Percentiles rank a stretch among this genome's conserved stretches.
Evolutionary conservation across 345 rosid species (phyloP).

Genomic region (Sisymbrium irio): DNA sequence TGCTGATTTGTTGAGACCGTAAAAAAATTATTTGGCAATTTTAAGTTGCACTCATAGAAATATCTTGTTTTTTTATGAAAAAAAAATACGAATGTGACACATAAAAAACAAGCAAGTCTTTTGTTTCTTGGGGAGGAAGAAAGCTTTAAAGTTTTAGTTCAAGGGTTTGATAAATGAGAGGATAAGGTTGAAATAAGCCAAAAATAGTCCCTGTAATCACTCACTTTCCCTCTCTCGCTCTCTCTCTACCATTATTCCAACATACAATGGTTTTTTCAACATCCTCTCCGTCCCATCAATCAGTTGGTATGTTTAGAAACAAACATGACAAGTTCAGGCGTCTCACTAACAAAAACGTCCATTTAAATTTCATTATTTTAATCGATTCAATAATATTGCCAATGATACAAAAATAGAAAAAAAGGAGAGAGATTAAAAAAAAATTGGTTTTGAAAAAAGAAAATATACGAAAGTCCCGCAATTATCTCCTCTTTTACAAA

Average conservation of each 20-base stretch:
- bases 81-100: not conserved
- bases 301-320: conserved; percentile 4
- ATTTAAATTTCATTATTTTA: not conserved
- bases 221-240: conserved; percentile 5
- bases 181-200: not conserved
- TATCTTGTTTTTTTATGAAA: not conserved
- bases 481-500: conserved; percentile 12
- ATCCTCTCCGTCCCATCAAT: not conserved
- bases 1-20: not conserved
- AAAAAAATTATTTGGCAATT: not conserved
- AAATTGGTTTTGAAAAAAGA: not conserved
- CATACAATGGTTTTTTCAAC: not conserved
- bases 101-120: too few species aligned
- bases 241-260: not conserved
- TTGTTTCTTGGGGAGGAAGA: conserved; percentile 19
- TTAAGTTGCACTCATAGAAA: too few species aligned
- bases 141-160: not conserved
- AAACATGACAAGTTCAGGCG: conserved; percentile 31
- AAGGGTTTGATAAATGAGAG: not conserved
- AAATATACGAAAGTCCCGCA: conserved; percentile 19
- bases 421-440: not conserved
- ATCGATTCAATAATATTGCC: not conserved
- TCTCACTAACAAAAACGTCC: conserved; percentile 31
- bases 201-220: conserved; percentile 11
- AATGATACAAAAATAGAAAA: not conserved